Evolutionary conservation across 169 alveolate species (phyloP), one percentile per base, ranked within the genome.

Genomic region (Eimeria zaria): DNA sequence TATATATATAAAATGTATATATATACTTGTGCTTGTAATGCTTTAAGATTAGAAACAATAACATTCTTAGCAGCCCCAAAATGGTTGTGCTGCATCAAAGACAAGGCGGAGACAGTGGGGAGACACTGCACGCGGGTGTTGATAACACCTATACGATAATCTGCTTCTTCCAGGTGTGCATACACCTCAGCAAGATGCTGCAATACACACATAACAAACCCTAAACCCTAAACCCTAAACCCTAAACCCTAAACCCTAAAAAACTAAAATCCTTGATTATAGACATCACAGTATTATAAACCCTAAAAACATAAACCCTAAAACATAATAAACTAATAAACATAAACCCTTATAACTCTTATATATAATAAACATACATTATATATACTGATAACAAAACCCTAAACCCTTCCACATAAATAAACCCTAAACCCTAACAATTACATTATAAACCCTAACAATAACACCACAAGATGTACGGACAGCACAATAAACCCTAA

Each of bases 161-260:
- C 96, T 18, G 84, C 67, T 83, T 91, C 96, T n/a, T 91, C 96
- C 33, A 91, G 96, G 62, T 91, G 96, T n/a, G 60, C 91, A 41
- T 91, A 91, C 69, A 91, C 91, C 91, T 91, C 96, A 30, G 73
- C 91, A 0, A 91, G 69, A 55, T 76, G 80, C 96, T 91, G 96
- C 48, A 36, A 12, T 46, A 36, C 41, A n/a, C 69, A 60, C 12
- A 14, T 22, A 22, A 22, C 1, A 60, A 60, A 6, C 69, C n/a
- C n/a, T n/a, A 55, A 69, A 69, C 80, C 80, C 2, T 12, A n/a
- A 69, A 69, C 80, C 80, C 80, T 69, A 69, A 69, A 69, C 80
- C 80, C 80, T 64, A 64, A 64, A 64, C 74, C 74, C 74, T 64
- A 64, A 64, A 64, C 74, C 74, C 74, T 64, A 64, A 51, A 51